phyloP scores from a whole-genome alignment of 805 yeast genomes.

The Candida ponderosae region DNA sequence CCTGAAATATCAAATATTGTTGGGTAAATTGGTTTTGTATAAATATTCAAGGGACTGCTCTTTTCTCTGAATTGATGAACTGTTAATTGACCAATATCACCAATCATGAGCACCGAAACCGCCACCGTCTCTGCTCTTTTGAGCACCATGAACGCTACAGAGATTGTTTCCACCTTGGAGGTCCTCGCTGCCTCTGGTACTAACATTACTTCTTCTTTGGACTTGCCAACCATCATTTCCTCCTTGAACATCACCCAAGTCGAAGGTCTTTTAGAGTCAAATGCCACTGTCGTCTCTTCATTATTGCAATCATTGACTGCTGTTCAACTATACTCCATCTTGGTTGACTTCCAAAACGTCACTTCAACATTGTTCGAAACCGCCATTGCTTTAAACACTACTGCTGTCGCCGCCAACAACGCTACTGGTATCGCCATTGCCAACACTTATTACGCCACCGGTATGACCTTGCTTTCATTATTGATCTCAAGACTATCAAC shows the following conservation, averaged over 20 bases:
- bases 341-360: conserved; percentile 12
- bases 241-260: conserved; percentile 17
- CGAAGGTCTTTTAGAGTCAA: conserved; percentile 14
- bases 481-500: conserved; percentile 10
- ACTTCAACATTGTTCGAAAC: conserved; percentile 13
- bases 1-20: too few relatives aligned
- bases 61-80: too few relatives aligned
- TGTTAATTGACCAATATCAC: too few relatives aligned
- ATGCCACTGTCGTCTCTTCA: conserved; percentile 12
- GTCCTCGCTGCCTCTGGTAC: conserved; percentile 26
- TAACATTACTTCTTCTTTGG: conserved; percentile 58
- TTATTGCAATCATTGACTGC: conserved; percentile 13
- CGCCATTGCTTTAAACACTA: conserved; percentile 1
- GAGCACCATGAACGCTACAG: conserved; percentile 15
- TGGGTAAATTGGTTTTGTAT: too few relatives aligned
- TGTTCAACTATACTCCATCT: conserved; percentile 11
- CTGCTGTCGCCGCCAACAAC: neutral
- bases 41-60: too few relatives aligned
- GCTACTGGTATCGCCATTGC: conserved; percentile 4
- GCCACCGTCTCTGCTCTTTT: conserved; percentile 11
- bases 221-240: conserved; percentile 47
- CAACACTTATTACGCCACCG: conserved; percentile 4
- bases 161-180: conserved; percentile 13
- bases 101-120: neutral
- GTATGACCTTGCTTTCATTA: conserved; percentile 10